These are phyloP conservation scores for Geotrichum cucujoidarum DNA, from an alignment of 1,139 yeast species.

Conservation along the genomic window DNA sequence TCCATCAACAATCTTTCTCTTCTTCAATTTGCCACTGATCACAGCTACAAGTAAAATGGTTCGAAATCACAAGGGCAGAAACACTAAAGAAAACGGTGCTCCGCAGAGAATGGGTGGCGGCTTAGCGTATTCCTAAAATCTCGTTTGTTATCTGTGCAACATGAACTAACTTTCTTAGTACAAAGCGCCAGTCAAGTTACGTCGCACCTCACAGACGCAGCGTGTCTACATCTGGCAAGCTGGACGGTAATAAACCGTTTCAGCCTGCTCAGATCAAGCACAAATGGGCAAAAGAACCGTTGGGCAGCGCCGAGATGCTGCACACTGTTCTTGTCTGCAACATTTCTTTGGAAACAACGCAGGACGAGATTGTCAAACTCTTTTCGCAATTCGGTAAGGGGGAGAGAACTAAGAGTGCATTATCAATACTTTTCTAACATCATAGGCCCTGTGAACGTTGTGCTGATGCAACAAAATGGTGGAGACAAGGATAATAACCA, in stretches of 20 bases:
- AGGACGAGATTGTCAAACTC: conserved; percentile 7
- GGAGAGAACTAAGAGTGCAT: background rate
- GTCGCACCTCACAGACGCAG: conserved; percentile 7
- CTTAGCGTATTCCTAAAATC: background rate
- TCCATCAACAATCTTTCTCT: background rate
- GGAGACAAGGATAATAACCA: conserved; percentile 8
- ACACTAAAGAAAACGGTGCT: conserved; percentile 2
- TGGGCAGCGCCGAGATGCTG: conserved; percentile 7
- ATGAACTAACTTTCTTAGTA: background rate
- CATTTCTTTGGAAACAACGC: conserved; percentile 7
- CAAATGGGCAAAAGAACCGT: background rate
- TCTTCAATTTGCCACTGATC: background rate
- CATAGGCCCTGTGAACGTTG: conserved; percentile 13
- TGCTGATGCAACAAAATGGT: conserved; percentile 12
- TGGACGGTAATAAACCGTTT: background rate
- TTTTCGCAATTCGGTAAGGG: conserved; percentile 16
- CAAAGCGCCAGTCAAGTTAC: background rate
- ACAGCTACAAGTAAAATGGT: background rate
- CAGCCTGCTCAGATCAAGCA: background rate
- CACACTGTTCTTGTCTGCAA: conserved; percentile 15
- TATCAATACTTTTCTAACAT: background rate
- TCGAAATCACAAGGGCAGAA: conserved; percentile 3
- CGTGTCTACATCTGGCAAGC: background rate
- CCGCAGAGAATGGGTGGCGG: conserved; percentile 9
- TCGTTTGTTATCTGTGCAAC: background rate